Evolutionary conservation across 23 red algal species (phyloP).

Genomic region (Gracilaria domingensis): DNA sequence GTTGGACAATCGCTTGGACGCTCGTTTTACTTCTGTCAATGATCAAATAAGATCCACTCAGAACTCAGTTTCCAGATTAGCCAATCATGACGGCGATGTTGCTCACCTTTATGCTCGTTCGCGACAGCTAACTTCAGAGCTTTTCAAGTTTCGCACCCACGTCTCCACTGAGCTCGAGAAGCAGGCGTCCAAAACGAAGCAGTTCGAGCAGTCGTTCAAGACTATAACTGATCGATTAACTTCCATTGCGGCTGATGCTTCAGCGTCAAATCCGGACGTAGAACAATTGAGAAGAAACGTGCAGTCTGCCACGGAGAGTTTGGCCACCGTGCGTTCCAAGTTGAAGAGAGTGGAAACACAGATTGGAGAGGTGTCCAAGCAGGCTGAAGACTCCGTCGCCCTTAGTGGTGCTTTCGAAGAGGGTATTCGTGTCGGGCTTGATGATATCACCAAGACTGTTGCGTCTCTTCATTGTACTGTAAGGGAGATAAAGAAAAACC

Average conservation of each 20-base stretch:
- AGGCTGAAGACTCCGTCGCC: conserved; percentile 38
- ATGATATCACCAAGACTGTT: conserved; percentile 10
- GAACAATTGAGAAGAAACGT: conserved; percentile 33
- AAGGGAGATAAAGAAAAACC: conserved; percentile 24
- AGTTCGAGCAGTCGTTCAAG: conserved; percentile 16
- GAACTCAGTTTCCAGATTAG: neutral
- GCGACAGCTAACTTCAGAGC: neutral
- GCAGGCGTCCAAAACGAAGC: neutral
- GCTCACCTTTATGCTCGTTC: neutral
- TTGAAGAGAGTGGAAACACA: conserved; percentile 54
- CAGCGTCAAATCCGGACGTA: conserved; percentile 17
- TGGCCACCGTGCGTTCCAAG: conserved; percentile 31
- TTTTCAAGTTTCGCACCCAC: neutral
- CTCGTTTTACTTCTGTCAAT: neutral
- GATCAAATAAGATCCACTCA: neutral
- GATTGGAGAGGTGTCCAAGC: conserved; percentile 34
- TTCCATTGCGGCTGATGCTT: neutral
- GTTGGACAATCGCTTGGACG: neutral
- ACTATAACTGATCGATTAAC: neutral
- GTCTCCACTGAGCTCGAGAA: conserved; percentile 30
- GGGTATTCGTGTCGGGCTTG: conserved; percentile 24
- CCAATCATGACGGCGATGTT: neutral
- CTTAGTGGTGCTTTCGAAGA: conserved; percentile 49
- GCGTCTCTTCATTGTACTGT: conserved; percentile 25
- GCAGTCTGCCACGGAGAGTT: conserved; percentile 35